Evolutionary conservation across 2,329 filamentous ascomycete species (phyloP).

Genomic region (Chrysoporthe puriensis): DNA sequence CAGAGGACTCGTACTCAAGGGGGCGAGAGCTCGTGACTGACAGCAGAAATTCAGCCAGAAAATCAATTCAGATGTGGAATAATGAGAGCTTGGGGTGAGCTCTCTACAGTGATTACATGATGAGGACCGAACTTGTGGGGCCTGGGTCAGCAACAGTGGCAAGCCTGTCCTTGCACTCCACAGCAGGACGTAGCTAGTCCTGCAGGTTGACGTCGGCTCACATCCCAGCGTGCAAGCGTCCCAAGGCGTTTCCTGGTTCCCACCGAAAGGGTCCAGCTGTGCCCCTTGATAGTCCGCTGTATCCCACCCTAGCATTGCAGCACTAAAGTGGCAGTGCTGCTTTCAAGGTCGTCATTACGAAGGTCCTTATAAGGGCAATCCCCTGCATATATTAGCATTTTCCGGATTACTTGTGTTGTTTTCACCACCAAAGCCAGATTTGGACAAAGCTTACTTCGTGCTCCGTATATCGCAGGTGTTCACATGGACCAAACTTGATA

Average conservation of each 20-base stretch:
- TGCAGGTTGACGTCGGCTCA: slow-evolving; percentile 15
- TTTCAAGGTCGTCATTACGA: neutral
- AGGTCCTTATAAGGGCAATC: neutral
- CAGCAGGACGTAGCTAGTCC: slow-evolving; percentile 1
- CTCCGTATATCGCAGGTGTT: neutral
- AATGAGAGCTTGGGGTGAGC: too few relatives aligned
- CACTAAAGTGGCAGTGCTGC: neutral
- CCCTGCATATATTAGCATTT: neutral
- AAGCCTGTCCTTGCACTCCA: neutral
- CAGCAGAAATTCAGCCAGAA: too few relatives aligned
- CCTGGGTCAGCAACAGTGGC: neutral
- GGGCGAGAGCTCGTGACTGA: too few relatives aligned
- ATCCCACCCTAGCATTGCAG: neutral
- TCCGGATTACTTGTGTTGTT: neutral
- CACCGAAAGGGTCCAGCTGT: neutral
- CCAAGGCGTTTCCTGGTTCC: neutral
- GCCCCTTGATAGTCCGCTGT: too few relatives aligned
- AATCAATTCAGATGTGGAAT: too few relatives aligned
- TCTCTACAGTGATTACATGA: too few relatives aligned
- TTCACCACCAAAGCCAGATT: neutral
- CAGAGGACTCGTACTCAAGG: too few relatives aligned
- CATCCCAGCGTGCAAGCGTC: neutral
- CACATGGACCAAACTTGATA: neutral
- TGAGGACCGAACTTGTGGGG: neutral
- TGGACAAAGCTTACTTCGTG: neutral